Evolutionary conservation across 441 rosid species (phyloP).

Genomic region (Mallotus japonicus): DNA sequence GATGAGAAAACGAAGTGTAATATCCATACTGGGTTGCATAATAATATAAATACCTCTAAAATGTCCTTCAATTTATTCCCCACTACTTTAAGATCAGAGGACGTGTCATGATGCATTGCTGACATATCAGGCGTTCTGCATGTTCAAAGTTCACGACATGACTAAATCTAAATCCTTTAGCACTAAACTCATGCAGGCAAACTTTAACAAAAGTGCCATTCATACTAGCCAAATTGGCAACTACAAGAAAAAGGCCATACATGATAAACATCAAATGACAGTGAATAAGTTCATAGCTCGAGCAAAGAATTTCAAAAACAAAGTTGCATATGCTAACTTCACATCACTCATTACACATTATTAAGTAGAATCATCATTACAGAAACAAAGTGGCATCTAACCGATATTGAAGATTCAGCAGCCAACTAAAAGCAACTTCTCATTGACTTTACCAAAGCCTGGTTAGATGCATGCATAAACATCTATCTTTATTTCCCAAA

Average conservation of each 20-base stretch:
- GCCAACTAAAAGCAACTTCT: neutral
- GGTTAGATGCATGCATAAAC: neutral
- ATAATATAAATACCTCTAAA: constrained; percentile 48
- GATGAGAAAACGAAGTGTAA: neutral
- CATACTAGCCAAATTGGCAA: neutral
- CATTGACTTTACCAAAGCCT: neutral
- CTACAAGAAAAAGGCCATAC: neutral
- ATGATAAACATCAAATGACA: neutral
- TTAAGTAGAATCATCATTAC: neutral
- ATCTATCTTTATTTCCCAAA: neutral
- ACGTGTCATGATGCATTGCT: constrained; percentile 66
- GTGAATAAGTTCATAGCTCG: neutral
- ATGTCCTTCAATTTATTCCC: constrained; percentile 48
- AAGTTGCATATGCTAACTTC: neutral
- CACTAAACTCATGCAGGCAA: constrained; percentile 1
- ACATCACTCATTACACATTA: neutral
- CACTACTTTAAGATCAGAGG: constrained; percentile 60
- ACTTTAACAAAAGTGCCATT: neutral
- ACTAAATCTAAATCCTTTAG: neutral
- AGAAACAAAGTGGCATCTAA: neutral
- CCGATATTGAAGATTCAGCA: neutral
- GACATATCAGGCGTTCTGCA: constrained; percentile 79
- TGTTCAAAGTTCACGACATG: constrained; percentile 19
- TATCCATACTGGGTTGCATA: constrained; percentile 2
- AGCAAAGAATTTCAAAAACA: neutral